phyloP scores from a whole-genome alignment of 2,329 filamentous ascomycete species.

The Amauroascus niger region DNA sequence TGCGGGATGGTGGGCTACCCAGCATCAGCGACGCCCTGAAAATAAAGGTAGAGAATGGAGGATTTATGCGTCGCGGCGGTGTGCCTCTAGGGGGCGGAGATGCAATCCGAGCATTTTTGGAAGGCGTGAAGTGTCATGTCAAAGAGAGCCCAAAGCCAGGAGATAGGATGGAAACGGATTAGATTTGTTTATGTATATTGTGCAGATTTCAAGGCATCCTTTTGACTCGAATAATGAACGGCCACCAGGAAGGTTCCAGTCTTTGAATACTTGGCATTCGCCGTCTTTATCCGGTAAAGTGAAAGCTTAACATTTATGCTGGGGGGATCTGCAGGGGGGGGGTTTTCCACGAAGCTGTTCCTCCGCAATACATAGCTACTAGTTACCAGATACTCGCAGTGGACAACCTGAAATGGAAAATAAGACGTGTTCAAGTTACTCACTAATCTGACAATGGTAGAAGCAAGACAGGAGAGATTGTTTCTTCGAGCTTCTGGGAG shows the following conservation, averaged over 20 bases:
- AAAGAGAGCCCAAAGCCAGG: constrained; percentile 42
- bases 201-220: not conserved
- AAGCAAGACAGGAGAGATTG: not conserved
- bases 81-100: constrained; percentile 81
- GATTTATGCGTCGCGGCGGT: constrained; percentile 64
- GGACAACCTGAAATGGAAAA: too few relatives aligned
- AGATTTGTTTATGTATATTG: not conserved
- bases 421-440: too few relatives aligned
- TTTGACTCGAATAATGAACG: not conserved
- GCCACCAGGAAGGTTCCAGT: not conserved
- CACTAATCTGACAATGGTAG: too few relatives aligned
- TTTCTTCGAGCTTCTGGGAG: not conserved
- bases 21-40: constrained; percentile 79
- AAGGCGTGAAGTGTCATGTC: constrained; percentile 74
- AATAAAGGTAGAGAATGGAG: constrained; percentile 73
- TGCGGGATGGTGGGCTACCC: constrained; percentile 82
- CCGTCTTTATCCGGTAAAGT: too few relatives aligned
- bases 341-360: too few relatives aligned
- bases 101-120: constrained; percentile 81
- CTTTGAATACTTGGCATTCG: too few relatives aligned
- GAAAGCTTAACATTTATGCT: too few relatives aligned
- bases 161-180: constrained; percentile 39
- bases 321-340: too few relatives aligned
- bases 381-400: too few relatives aligned
- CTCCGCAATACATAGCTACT: too few relatives aligned